Evolutionary conservation across 2,329 filamentous ascomycete genomes (phyloP), one percentile per base, ranked within the genome.

Genomic region (Catunica adiposa): DNA sequence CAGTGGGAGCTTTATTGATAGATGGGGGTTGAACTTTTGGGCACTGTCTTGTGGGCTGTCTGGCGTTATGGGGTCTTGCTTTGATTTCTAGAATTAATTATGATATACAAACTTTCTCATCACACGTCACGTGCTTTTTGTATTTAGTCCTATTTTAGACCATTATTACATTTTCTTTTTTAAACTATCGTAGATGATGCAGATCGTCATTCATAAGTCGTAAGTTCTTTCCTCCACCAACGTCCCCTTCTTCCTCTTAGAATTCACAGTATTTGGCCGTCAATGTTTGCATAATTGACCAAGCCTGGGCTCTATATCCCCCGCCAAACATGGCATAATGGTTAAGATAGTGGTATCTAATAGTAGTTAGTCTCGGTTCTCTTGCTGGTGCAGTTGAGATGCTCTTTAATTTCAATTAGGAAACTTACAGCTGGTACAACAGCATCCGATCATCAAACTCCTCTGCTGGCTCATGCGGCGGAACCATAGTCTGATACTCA

Each of bases 341-440:
- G 61, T 96, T 96, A 23, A 96, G 69, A 64, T 94, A 85, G 66
- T 96, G 90, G 66, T 95, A 90, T 60, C 83, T 87, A 61, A 8
- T 26, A 40, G 8, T 52, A 5, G 58, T 64, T 54, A 67, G 62
- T n/a, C n/a, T n/a, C n/a, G n/a, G n/a, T n/a, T n/a, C n/a, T n/a
- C n/a, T n/a, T n/a, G n/a, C n/a, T n/a, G n/a, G n/a, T n/a, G n/a
- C 57, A n/a, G 31, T 48, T 15, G 11, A n/a, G n/a, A 14, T 38
- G 37, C n/a, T 3, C 11, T 14, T 14, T n/a, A 38, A 14, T 38
- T 14, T 38, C 37, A 38, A 38, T 38, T 2, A n/a, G 37, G n/a
- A 14, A 11, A 34, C 83, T 72, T 65, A 89, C 77, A 94, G 65
- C 67, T 94, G 86, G 68, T 97, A 96, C 59, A 97, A 68, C 61